Percentiles rank a stretch among this genome's conserved stretches.
Evolutionary conservation across 306 rosid genomes (phyloP).

Genomic region (Ammopiptanthus mongolicus): DNA sequence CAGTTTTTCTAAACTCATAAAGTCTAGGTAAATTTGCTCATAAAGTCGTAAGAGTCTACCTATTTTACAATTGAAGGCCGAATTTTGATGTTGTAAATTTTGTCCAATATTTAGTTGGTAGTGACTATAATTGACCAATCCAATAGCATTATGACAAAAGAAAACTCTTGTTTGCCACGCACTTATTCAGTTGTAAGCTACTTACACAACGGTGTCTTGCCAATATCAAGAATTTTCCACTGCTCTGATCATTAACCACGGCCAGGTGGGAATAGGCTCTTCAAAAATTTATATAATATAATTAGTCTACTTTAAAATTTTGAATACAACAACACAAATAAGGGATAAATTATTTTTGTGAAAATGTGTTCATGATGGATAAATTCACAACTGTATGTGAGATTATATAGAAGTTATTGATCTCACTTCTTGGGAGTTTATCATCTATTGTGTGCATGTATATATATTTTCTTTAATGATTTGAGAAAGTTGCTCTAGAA

Average conservation of each 20-base stretch:
- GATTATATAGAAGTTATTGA: neutral
- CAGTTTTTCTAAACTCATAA: no score
- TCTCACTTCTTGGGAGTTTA: neutral
- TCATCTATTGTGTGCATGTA: neutral
- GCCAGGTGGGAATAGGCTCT: neutral
- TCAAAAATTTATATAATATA: constrained; percentile 2
- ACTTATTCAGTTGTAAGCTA: neutral
- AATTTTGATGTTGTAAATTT: no score
- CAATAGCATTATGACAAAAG: neutral
- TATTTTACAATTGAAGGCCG: no score
- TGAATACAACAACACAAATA: neutral
- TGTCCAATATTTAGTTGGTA: no score
- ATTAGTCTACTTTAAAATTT: neutral
- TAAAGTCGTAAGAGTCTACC: no score
- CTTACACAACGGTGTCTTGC: neutral
- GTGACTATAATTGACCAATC: neutral
- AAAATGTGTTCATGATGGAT: neutral
- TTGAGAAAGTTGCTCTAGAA: neutral
- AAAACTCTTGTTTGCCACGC: no score
- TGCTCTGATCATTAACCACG: neutral
- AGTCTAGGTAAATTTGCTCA: no score
- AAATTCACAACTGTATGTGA: neutral
- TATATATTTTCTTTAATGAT: neutral
- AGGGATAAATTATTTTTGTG: neutral
- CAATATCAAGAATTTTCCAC: neutral